Evolutionary conservation across 2,329 filamentous ascomycete species (phyloP), one percentile per base, ranked within the genome.

Genomic region (Aspergillus sp.): DNA sequence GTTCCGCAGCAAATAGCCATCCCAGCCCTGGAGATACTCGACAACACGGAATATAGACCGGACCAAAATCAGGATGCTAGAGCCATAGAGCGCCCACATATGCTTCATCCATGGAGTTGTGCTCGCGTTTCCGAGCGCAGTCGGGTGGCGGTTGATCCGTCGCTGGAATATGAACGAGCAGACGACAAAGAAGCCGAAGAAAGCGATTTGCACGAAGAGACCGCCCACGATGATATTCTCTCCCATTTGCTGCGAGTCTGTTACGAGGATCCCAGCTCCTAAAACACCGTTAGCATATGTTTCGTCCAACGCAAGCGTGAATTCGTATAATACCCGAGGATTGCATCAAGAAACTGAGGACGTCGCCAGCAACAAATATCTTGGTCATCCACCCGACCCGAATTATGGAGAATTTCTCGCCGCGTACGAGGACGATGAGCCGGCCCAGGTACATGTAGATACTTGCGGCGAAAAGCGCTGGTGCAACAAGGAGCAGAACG

Each of bases 91-190:
- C 2, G 66, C 71, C 50, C 70, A 72, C 34, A 79, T 64, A 40
- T 78, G 66, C 24, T 60, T 68, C 47, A 67, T 67, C 77, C 77
- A 80, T 24, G 64, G 52, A 1, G 51, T 54, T 12, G 59, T 51
- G 22, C 72, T 53, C 1, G 57, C 57, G 2, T 57, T 56, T 1
- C 68, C 64, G 5, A 52, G 60, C 34, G 64, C 56, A 41, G 70
- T 75, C 0, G 75, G 70, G 13, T 66, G 42, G 4, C 61, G 63
- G 0, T 41, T 42, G 74, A 71, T 47, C 5, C 67, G 67, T 3
- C 17, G 17, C 45, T 70, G 68, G 60, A 72, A 68, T 27, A 70
- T 15, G 13, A 66, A 19, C 3, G 68, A 57, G 40, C 61, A 64
- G 51, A 66, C 53, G 8, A 69, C 30, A 54, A 71, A 72, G 57